Evolutionary conservation across 164 flowering plant species (phyloP).

Genomic region (Houttuynia cordata): DNA sequence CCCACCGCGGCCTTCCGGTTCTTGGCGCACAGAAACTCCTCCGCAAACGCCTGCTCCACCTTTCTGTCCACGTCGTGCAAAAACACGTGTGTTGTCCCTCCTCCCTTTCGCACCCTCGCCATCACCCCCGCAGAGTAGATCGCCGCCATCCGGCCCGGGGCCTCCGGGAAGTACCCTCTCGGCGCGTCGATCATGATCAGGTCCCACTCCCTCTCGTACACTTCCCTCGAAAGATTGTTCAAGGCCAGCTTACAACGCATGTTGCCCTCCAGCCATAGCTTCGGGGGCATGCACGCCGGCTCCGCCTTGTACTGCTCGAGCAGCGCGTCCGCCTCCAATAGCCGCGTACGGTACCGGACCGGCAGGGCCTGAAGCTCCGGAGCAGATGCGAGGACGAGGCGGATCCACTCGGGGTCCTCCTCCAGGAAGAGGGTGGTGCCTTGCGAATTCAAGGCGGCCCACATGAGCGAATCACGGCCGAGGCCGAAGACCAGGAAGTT

Average conservation of each 20-base stretch:
- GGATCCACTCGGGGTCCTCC: slow-evolving; percentile 64
- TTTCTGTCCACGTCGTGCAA: slow-evolving; percentile 63
- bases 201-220: slow-evolving; percentile 67
- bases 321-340: slow-evolving; percentile 43
- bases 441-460: slow-evolving; percentile 27
- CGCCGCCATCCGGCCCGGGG: slow-evolving; percentile 9
- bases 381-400: slow-evolving; percentile 29
- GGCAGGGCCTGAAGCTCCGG: slow-evolving; percentile 36
- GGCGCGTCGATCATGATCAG: slow-evolving; percentile 79
- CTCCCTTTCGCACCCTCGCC: slow-evolving; percentile 39
- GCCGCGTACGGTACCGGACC: slow-evolving; percentile 46
- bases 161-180: slow-evolving; percentile 43
- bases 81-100: slow-evolving; percentile 62
- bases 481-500: slow-evolving; percentile 35
- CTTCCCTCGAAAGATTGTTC: slow-evolving; percentile 32
- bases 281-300: slow-evolving; percentile 23
- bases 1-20: slow-evolving; percentile 36
- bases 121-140: slow-evolving; percentile 57
- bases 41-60: slow-evolving; percentile 53
- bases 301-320: slow-evolving; percentile 19
- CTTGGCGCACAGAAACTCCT: slow-evolving; percentile 54
- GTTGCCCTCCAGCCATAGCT: slow-evolving; percentile 20
- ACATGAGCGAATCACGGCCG: slow-evolving; percentile 31
- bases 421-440: slow-evolving; percentile 44
- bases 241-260: slow-evolving; percentile 44